phyloP scores from a whole-genome alignment of 2,329 filamentous ascomycete species.

The Ampelomyces quisqualis region DNA sequence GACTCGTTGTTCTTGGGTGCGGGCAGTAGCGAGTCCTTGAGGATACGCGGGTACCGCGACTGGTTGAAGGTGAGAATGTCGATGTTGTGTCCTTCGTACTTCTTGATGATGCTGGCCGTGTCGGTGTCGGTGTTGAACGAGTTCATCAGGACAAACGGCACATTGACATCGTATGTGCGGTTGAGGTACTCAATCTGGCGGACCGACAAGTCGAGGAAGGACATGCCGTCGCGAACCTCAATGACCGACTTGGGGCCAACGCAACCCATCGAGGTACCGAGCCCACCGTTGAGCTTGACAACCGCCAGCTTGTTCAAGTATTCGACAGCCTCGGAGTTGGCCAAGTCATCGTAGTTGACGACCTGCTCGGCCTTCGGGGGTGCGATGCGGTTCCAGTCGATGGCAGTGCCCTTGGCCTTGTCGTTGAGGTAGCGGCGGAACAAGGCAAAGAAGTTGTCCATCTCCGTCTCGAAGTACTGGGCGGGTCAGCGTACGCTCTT shows the following conservation, averaged over 20 bases:
- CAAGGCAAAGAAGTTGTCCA: constrained; percentile 99
- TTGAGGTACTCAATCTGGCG: constrained; percentile 99
- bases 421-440: constrained; percentile 98
- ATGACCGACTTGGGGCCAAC: constrained; percentile 99
- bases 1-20: constrained; percentile 89
- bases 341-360: constrained; percentile 87
- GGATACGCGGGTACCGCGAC: constrained; percentile 94
- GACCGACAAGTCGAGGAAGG: constrained; percentile 97
- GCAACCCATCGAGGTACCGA: constrained; percentile 99
- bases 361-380: constrained; percentile 93
- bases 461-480: constrained; percentile 94
- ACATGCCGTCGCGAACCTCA: constrained; percentile 99
- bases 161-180: constrained; percentile 95
- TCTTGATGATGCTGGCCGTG: constrained; percentile 99
- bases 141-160: constrained; percentile 99
- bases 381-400: constrained; percentile 94
- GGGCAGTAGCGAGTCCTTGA: constrained; percentile 96
- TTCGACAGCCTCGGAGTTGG: constrained; percentile 84
- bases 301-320: constrained; percentile 98
- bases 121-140: constrained; percentile 99
- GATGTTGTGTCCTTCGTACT: constrained; percentile 99
- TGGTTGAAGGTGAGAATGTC: constrained; percentile 99
- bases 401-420: constrained; percentile 96
- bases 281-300: constrained; percentile 98
- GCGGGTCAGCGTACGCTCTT: constrained; percentile 18